Conservation (phyloP, 2,329 filamentous ascomycete species). For the Amauroascus verrucosus region DNA sequence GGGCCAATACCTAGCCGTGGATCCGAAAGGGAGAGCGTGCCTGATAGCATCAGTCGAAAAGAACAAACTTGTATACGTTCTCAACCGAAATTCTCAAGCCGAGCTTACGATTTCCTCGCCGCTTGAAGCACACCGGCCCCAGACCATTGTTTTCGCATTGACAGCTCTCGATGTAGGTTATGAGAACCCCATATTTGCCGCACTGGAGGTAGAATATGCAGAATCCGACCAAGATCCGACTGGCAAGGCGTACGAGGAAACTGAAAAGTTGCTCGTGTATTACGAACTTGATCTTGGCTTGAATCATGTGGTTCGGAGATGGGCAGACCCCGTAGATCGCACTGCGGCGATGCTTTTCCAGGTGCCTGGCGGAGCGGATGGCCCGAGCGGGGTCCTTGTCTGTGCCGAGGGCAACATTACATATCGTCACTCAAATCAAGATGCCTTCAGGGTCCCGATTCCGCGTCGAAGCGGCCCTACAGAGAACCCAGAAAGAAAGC, state of each 20-base stretch:
- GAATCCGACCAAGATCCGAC: constrained; percentile 86
- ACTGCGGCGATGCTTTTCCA: constrained; percentile 86
- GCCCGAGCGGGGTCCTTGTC: constrained; percentile 87
- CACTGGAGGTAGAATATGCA: constrained; percentile 85
- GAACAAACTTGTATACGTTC: constrained; percentile 98
- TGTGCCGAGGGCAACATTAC: constrained; percentile 92
- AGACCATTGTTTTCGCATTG: constrained; percentile 79
- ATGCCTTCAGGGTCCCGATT: constrained; percentile 78
- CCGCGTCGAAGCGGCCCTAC: constrained; percentile 76
- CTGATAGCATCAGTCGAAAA: constrained; percentile 92
- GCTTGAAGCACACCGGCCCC: constrained; percentile 87
- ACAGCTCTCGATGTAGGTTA: constrained; percentile 90
- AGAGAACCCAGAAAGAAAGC: constrained; percentile 84
- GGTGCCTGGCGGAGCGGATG: constrained; percentile 85
- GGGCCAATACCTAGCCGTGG: constrained; percentile 88
- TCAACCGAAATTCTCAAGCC: constrained; percentile 89
- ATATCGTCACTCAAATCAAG: constrained; percentile 92
- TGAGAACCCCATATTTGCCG: constrained; percentile 92
- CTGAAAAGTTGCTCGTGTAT: constrained; percentile 88
- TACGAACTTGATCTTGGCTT: constrained; percentile 94
- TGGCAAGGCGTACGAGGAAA: constrained; percentile 66
- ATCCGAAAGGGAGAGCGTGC: constrained; percentile 91
- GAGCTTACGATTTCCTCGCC: constrained; percentile 95
- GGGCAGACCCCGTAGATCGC: constrained; percentile 87
- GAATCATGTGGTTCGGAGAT: constrained; percentile 94